phyloP scores from a whole-genome alignment of 2,329 filamentous ascomycete species.

The Lojkania enalia region DNA sequence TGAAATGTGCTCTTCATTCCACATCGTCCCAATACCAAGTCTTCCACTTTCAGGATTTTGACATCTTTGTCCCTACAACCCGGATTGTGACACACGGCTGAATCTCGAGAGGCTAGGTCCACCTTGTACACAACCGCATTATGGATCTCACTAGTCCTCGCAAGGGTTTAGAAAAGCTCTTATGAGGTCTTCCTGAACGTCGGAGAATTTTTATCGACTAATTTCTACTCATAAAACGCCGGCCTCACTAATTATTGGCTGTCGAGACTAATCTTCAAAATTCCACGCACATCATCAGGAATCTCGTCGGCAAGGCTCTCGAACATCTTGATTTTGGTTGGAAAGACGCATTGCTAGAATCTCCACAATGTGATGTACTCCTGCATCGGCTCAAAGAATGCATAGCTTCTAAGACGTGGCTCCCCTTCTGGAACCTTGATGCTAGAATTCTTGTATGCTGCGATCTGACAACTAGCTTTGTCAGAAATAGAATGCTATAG shows the following conservation, averaged over 20 bases:
- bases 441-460: conserved; percentile 67
- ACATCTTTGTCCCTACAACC: conserved; percentile 67
- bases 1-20: conserved; percentile 53
- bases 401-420: conserved; percentile 63
- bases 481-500: conserved; percentile 69
- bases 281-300: conserved; percentile 72
- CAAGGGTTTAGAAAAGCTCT: neutral
- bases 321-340: conserved; percentile 67
- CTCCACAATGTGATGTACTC: conserved; percentile 72
- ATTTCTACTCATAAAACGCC: conserved; percentile 72
- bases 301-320: conserved; percentile 60
- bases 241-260: conserved; percentile 71
- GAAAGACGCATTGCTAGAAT: conserved; percentile 92
- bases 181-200: conserved; percentile 59
- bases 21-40: conserved; percentile 59
- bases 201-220: conserved; percentile 81
- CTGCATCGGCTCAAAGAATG: conserved; percentile 61
- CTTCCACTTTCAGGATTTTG: conserved; percentile 84
- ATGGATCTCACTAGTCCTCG: conserved; percentile 13
- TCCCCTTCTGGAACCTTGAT: conserved; percentile 53
- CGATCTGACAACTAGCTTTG: conserved; percentile 72
- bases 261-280: conserved; percentile 70
- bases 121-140: conserved; percentile 23
- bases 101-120: conserved; percentile 21
- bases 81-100: conserved; percentile 69